Conservation (phyloP, 495 filamentous ascomycete species). For the Aspergillus biplanus region DNA sequence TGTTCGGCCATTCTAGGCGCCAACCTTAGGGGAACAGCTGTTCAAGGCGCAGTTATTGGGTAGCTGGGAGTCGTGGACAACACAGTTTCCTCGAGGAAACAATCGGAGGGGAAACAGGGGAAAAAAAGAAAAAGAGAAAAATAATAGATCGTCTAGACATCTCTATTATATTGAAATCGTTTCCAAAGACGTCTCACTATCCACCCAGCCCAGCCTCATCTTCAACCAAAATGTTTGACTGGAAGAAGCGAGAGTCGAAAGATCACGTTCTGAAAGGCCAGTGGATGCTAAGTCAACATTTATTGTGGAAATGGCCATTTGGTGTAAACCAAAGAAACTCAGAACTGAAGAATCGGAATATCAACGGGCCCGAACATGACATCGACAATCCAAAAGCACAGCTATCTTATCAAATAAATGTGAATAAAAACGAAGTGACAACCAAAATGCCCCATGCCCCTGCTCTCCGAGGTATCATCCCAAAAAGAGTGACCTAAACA, state of each 20-base stretch:
- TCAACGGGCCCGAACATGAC: neutral
- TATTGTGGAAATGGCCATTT: neutral
- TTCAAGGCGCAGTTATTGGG: constrained; percentile 2
- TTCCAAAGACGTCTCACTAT: constrained; percentile 2
- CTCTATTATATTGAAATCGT: constrained; percentile 5
- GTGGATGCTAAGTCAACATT: neutral
- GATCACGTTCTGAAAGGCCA: constrained; percentile 1
- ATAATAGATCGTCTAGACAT: constrained; percentile 8
- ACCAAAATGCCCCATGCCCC: constrained; percentile 8
- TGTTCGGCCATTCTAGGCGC: neutral
- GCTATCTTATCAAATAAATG: constrained; percentile 4
- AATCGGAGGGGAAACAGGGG: constrained; percentile 8
- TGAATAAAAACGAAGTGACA: neutral
- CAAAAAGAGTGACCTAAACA: constrained; percentile 14
- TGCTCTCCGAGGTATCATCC: constrained; percentile 17
- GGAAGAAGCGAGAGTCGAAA: neutral
- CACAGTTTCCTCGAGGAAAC: constrained; percentile 2
- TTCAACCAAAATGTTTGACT: neutral
- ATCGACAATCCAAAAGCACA: constrained; percentile 1
- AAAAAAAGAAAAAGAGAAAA: constrained; percentile 15
- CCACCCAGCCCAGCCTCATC: neutral
- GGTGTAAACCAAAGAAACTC: neutral
- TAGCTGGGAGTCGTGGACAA: neutral
- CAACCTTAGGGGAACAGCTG: constrained; percentile 5
- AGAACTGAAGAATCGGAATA: neutral